These are phyloP conservation scores for Leccinum rimulosum DNA, from an alignment of 768 basidiomycete species.

Conservation along the genomic window DNA sequence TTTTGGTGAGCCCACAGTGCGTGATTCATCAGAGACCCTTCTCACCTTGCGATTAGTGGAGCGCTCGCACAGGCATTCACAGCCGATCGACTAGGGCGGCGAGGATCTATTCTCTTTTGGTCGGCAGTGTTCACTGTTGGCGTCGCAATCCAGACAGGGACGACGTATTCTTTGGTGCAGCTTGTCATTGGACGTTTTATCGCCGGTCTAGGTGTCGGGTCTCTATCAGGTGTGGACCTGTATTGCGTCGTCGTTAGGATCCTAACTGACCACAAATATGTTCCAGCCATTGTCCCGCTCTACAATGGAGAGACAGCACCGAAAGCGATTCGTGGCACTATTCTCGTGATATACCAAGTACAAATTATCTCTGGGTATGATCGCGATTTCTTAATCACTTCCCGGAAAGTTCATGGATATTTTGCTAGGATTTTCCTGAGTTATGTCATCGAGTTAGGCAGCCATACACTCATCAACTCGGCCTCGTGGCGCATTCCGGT, in stretches of 20 bases:
- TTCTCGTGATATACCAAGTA: constrained; percentile 73
- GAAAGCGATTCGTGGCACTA: constrained; percentile 67
- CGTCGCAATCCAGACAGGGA: constrained; percentile 67
- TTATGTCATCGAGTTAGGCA: constrained; percentile 68
- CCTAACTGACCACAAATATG: background rate
- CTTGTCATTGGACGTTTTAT: constrained; percentile 72
- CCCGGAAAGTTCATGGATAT: background rate
- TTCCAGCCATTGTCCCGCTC: constrained; percentile 55
- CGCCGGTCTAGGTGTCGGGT: constrained; percentile 76
- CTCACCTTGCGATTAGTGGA: constrained; percentile 39
- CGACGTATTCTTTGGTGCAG: constrained; percentile 56
- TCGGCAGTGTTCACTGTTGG: constrained; percentile 69
- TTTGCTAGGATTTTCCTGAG: constrained; percentile 62
- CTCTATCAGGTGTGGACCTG: constrained; percentile 55
- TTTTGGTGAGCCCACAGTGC: constrained; percentile 42
- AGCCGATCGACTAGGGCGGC: constrained; percentile 67
- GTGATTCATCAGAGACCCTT: background rate
- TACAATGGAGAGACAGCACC: constrained; percentile 82
- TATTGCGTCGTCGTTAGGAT: background rate
- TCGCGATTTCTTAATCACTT: background rate
- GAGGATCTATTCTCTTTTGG: constrained; percentile 76
- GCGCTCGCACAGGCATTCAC: constrained; percentile 73
- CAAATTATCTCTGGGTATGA: constrained; percentile 70
- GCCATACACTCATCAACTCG: constrained; percentile 50
- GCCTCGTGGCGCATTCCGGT: constrained; percentile 75